Evolutionary conservation across 75 land plant species (phyloP).

Genomic region (Chamaecyparis obtusa): DNA sequence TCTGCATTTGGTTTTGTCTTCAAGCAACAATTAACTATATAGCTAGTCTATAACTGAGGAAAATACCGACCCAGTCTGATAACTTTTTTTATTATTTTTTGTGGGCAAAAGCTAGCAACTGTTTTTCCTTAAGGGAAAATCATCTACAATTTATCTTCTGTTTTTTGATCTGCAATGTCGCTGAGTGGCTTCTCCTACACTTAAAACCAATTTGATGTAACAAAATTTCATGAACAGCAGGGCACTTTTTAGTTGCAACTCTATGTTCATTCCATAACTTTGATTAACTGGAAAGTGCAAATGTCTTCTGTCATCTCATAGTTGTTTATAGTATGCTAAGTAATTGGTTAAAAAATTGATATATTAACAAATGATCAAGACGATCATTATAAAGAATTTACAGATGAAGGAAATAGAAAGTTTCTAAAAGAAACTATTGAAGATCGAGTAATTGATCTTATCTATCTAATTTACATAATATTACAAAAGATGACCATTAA

Average conservation of each 20-base stretch:
- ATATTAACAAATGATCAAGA: too few species aligned
- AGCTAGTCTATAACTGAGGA: background rate
- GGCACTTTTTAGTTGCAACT: background rate
- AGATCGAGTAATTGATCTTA: too few species aligned
- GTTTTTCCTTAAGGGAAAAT: background rate
- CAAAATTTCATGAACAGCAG: background rate
- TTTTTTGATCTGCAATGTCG: background rate
- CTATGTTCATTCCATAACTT: background rate
- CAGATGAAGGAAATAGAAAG: too few species aligned
- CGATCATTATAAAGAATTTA: too few species aligned
- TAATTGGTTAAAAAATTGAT: too few species aligned
- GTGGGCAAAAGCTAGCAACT: background rate
- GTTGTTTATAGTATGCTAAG: background rate
- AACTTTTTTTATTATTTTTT: background rate
- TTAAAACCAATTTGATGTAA: background rate
- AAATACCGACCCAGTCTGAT: background rate
- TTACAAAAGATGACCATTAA: too few species aligned
- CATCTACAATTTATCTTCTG: background rate
- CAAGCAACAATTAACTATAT: background rate
- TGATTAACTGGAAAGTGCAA: background rate
- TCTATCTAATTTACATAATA: too few species aligned
- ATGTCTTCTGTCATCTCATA: background rate
- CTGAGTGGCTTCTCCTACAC: background rate
- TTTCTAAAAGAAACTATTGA: too few species aligned
- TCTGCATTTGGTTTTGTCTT: background rate